phyloP scores from a whole-genome alignment of 805 yeast species.

The Kuraishia hungarica region DNA sequence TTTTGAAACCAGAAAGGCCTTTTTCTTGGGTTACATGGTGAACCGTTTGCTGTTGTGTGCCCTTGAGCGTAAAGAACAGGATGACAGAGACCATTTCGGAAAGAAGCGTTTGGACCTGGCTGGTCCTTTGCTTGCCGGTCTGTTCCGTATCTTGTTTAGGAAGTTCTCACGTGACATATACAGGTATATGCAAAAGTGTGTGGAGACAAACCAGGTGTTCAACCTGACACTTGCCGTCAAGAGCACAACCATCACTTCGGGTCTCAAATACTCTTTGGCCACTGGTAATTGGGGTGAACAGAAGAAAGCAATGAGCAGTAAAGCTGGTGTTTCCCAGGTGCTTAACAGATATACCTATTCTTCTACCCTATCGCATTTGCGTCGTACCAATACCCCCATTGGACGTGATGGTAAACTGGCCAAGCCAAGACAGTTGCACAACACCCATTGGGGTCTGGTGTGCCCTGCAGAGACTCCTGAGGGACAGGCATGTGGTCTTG shows the following conservation, averaged over 20 bases:
- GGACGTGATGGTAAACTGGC: constrained; percentile 99
- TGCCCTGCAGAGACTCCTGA: constrained; percentile 99
- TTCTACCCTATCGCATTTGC: constrained; percentile 95
- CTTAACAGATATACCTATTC: constrained; percentile 96
- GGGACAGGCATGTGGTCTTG: constrained; percentile 99
- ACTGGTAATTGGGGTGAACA: constrained; percentile 99
- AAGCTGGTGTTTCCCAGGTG: constrained; percentile 99
- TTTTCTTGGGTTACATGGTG: constrained; percentile 95
- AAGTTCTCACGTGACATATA: constrained; percentile 94
- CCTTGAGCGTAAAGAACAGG: constrained; percentile 93
- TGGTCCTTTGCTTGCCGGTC: constrained; percentile 92
- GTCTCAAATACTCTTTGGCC: constrained; percentile 93
- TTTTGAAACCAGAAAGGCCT: constrained; percentile 93
- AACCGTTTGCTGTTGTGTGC: constrained; percentile 93
- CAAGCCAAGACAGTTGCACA: constrained; percentile 97
- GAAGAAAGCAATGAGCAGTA: constrained; percentile 96
- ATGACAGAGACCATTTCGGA: constrained; percentile 99
- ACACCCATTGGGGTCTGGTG: constrained; percentile 99
- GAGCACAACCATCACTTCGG: constrained; percentile 94
- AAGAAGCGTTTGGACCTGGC: constrained; percentile 97
- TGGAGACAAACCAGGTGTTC: constrained; percentile 95
- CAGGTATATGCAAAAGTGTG: constrained; percentile 98
- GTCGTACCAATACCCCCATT: constrained; percentile 98
- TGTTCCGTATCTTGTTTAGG: constrained; percentile 89
- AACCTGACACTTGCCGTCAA: constrained; percentile 94